Evolutionary conservation across 2,329 filamentous ascomycete species (phyloP), one percentile per base, ranked within the genome.

Genomic region (Monosporascus sp.): DNA sequence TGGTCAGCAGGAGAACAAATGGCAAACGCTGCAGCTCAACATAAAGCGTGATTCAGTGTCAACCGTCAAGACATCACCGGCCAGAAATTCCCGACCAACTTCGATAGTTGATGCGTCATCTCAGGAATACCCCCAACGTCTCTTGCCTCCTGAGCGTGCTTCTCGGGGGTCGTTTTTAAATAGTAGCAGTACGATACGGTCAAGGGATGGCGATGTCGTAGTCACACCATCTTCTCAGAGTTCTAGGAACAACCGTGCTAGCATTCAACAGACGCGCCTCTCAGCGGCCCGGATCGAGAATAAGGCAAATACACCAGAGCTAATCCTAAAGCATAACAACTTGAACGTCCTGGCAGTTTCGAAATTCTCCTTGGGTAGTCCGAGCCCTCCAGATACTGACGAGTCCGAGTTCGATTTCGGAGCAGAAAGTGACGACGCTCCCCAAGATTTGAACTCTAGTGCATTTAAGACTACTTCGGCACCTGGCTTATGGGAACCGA

Each of bases 1-100:
- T 75, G 80, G 77, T 1, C 66, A 75, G 57, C 79, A 86, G 62
- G 81, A 84, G 62, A 74, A 73, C 51, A 76, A 79, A 57, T 86
- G 83, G 84, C 76, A 79, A 52, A 70, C 76, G 48, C 75, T 85
- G 68, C 80, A 81, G 52, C 69, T 75, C 25, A 75, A 77, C 38
- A 63, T 84, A 41, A 69, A 72, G 50, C 75, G 75, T 52, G 74
- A 79, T 58, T 83, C 80, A 6, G 62, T 77, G 41, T 80, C 76
- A 2, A 78, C 74, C 7, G 62, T 78, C 47, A 65, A 64, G 49
- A 73, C 72, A 1, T 64, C 68, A 0, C 61, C 63, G 1, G 61
- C 59, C 18, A 60, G 56, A 14, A 64, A 68, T 44, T 74, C 73
- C 7, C 69, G 66, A 4, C 65, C 65, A 6, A 58, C 62, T 48